Evolutionary conservation across 305 asterid species (phyloP).

Genomic region (Ajuga reptans): DNA sequence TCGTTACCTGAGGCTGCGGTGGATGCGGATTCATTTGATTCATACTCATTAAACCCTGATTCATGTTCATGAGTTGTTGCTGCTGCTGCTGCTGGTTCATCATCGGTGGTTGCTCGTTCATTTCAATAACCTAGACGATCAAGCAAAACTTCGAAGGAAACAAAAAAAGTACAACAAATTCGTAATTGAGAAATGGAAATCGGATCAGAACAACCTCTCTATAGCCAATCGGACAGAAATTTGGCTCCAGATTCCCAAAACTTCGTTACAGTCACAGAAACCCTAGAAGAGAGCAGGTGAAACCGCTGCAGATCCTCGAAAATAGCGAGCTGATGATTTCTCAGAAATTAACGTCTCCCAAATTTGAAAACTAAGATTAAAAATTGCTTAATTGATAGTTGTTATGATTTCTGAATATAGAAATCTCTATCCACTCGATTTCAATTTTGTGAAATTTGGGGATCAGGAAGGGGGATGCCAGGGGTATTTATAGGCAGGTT

Average conservation of each 20-base stretch:
- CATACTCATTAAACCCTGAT: constrained; percentile 27
- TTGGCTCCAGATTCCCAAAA: constrained; percentile 13
- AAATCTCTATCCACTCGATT: not conserved
- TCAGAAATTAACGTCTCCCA: not conserved
- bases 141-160: not conserved
- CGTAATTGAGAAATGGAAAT: not conserved
- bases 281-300: not conserved
- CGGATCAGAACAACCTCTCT: not conserved
- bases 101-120: constrained; percentile 50
- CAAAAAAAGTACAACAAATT: not conserved
- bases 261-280: not conserved
- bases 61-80: constrained; percentile 36
- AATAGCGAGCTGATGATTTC: not conserved
- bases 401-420: not conserved
- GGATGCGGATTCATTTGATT: constrained; percentile 31
- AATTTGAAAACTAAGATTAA: not conserved
- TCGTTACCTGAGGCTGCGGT: constrained; percentile 43
- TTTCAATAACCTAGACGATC: constrained; percentile 21
- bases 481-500: constrained; percentile 9
- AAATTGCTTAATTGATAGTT: not conserved
- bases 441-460: not conserved
- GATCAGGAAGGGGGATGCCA: not conserved
- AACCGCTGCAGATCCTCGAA: not conserved
- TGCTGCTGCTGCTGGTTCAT: constrained; percentile 48
- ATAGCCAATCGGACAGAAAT: not conserved